Evolutionary conservation across 768 basidiomycete genomes (phyloP).

Genomic region (button mushroom (Agaricus bisporus)): DNA sequence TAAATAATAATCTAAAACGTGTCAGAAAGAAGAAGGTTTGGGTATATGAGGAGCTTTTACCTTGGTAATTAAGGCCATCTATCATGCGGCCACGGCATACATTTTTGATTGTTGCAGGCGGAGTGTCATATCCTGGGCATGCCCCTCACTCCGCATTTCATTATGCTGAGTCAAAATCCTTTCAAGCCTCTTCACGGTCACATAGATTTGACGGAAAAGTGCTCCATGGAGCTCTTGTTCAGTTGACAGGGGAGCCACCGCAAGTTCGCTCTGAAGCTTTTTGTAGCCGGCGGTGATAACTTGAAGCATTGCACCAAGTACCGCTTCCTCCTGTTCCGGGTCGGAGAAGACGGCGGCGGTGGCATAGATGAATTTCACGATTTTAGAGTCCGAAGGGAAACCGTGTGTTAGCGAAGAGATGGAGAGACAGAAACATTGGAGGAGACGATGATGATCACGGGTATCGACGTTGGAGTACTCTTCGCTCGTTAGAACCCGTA

Average conservation of each 20-base stretch:
- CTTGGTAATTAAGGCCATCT: neutral
- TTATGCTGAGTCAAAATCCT: slow-evolving; percentile 5
- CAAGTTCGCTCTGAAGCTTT: slow-evolving; percentile 4
- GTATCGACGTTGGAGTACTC: slow-evolving; percentile 4
- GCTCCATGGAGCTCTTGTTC: slow-evolving; percentile 8
- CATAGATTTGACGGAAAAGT: slow-evolving; percentile 9
- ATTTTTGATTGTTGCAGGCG: slow-evolving; percentile 3
- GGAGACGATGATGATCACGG: slow-evolving; percentile 4
- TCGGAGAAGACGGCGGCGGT: slow-evolving; percentile 10
- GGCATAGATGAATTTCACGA: slow-evolving; percentile 8
- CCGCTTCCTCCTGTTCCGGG: slow-evolving; percentile 6
- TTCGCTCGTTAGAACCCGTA: slow-evolving; percentile 3
- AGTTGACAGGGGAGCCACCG: neutral
- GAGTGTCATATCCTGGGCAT: slow-evolving; percentile 3
- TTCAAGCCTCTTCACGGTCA: slow-evolving; percentile 9
- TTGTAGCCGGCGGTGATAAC: slow-evolving; percentile 8
- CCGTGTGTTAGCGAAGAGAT: slow-evolving; percentile 6
- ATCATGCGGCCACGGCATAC: slow-evolving; percentile 6
- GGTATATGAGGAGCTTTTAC: neutral
- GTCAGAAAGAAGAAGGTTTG: no score
- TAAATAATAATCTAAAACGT: no score
- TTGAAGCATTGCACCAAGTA: neutral
- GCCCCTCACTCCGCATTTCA: slow-evolving; percentile 3
- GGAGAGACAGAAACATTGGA: slow-evolving; percentile 11
- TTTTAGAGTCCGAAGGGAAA: slow-evolving; percentile 3